A percentile compares a stretch with the other conserved stretches of the same genome.
Evolutionary conservation across 1,284 basidiomycete species (phyloP).

Genomic region (Malassezia japonica): DNA sequence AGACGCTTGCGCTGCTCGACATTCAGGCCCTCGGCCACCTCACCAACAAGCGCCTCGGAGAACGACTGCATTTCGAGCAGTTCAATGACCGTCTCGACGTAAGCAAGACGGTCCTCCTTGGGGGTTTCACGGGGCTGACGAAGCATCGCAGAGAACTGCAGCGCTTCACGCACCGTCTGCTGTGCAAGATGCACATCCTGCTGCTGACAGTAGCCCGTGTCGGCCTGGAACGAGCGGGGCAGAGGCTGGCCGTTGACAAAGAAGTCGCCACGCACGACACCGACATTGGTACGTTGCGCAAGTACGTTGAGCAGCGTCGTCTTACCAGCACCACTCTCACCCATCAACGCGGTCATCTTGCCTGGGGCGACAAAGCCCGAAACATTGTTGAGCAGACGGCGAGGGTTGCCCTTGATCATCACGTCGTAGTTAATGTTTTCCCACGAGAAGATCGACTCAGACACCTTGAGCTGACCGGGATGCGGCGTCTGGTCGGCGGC

Average conservation of each 20-base stretch:
- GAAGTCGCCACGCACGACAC: conserved; percentile 28
- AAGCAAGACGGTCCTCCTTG: conserved; percentile 25
- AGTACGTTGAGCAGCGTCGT: conserved; percentile 38
- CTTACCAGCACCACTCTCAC: conserved; percentile 38
- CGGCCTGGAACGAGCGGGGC: conserved; percentile 31
- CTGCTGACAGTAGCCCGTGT: conserved; percentile 36
- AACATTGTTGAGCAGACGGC: conserved; percentile 50
- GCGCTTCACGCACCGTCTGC: conserved; percentile 32
- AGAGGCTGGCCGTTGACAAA: conserved; percentile 25
- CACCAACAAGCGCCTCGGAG: conserved; percentile 35
- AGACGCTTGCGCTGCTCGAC: conserved; percentile 37
- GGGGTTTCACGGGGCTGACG: conserved; percentile 30
- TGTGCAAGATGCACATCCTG: conserved; percentile 31
- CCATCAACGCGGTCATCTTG: conserved; percentile 39
- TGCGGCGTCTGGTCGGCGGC: not conserved
- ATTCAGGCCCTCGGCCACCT: conserved; percentile 28
- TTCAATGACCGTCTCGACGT: conserved; percentile 33
- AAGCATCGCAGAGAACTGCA: conserved; percentile 33
- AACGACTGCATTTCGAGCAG: conserved; percentile 34
- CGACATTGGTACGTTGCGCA: conserved; percentile 27
- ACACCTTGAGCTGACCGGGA: conserved; percentile 23
- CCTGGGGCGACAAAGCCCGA: conserved; percentile 36
- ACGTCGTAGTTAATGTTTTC: conserved; percentile 35
- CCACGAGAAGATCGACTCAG: conserved; percentile 32
- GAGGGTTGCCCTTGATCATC: conserved; percentile 28